Evolutionary conservation across 2,329 filamentous ascomycete genomes (phyloP), one percentile per base, ranked within the genome.

Genomic region (Ciborinia camelliae): DNA sequence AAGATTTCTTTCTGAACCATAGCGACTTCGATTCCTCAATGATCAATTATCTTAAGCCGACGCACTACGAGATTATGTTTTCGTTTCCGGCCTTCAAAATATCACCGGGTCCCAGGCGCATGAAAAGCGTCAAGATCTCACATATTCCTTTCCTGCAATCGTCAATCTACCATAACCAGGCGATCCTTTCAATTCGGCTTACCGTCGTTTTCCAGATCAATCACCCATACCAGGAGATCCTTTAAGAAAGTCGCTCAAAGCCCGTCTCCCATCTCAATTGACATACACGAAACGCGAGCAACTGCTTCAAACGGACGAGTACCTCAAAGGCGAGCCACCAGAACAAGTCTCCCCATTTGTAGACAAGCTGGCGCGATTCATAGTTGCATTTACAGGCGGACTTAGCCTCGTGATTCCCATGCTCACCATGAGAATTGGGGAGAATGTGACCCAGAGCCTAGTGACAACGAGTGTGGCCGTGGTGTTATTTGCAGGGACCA

Each of bases 381-480:
- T 43, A 23, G 0, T 57, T 3, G 37, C 54, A 9, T 30, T 58
- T 4, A 3, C 37, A 1, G 54, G 39, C 15, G 39, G 54, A 58
- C 12, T n/a, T 0, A 58, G 55, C 10, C 55, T 58, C 5, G 2
- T 47, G n/a, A 20, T 18, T 3, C 41, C 55, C 7, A 58, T 47
- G 55, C 55, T 47, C 7, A 35, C 32, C 5, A 58, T 47, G 28
- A 58, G 41, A 35, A 58, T 30, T 23, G 54, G 20, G 5, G 41
- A 58, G 41, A 58, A 58, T 58, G 45, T 45, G 55, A 58, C 20
- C 0, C 45, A 47, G 55, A 58, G 41, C 15, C 14, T 47, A 23
- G 37, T 58, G 20, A 58, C 26, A 23, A 45, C 28, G 28, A 58
- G 39, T 35, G 18, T 47, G 20, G 55, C 39, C 32, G 55, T 47